A percentile compares a stretch with the other conserved stretches of the same genome.
These are phyloP conservation scores for Claviceps sp. DNA, from an alignment of 2,329 filamentous ascomycete species.

Conservation along the genomic window DNA sequence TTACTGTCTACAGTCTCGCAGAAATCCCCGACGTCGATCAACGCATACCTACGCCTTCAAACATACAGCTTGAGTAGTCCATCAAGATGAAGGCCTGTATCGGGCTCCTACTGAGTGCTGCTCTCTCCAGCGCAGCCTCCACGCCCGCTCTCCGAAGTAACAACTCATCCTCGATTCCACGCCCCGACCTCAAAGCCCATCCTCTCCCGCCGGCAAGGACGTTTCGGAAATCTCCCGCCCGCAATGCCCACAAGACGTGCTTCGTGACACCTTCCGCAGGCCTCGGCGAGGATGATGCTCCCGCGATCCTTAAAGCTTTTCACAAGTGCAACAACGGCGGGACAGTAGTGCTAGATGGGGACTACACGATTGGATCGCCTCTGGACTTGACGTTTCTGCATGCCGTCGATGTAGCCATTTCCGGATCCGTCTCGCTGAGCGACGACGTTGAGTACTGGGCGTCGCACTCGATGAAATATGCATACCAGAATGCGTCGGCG, in stretches of 20 bases:
- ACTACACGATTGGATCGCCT: constrained; percentile 50
- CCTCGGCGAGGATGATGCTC: not conserved
- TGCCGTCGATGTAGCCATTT: constrained; percentile 45
- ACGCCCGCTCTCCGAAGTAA: not conserved
- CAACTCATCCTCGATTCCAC: not conserved
- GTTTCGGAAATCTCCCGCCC: not conserved
- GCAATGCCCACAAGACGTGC: not conserved
- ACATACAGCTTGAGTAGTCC: no score
- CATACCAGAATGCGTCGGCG: constrained; percentile 49
- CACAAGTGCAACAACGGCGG: constrained; percentile 46
- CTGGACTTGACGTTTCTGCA: constrained; percentile 52
- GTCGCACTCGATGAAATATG: constrained; percentile 46
- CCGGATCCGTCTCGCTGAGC: constrained; percentile 46
- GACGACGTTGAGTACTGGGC: constrained; percentile 59
- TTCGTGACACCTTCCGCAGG: not conserved
- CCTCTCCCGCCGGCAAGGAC: not conserved
- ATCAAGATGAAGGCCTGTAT: no score
- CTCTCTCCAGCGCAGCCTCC: not conserved
- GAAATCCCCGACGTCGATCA: not conserved
- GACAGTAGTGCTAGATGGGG: constrained; percentile 43
- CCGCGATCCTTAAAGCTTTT: not conserved
- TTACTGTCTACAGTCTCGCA: no score
- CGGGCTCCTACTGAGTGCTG: not conserved
- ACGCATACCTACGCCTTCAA: not conserved
- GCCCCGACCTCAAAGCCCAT: not conserved